These are phyloP conservation scores for Gryganskiella cystojenkinii DNA, from an alignment of 192 early-diverging fungal genomes.

Conservation along the genomic window DNA sequence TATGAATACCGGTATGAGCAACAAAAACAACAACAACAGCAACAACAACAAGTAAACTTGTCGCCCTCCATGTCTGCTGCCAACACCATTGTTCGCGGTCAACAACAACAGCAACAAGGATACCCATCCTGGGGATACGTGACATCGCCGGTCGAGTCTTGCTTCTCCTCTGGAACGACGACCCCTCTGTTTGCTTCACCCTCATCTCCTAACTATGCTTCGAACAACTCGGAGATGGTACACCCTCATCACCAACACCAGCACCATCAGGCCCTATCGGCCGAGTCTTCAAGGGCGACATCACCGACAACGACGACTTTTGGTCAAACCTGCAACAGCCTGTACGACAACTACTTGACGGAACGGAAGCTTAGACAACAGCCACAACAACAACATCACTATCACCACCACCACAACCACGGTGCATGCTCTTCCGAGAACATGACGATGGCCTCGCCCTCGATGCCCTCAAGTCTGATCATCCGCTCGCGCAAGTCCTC, in stretches of 20 bases:
- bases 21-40: neutral
- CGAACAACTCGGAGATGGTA: constrained; percentile 16
- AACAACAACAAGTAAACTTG: neutral
- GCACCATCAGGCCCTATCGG: constrained; percentile 21
- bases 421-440: neutral
- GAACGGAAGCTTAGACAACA: neutral
- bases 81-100: constrained; percentile 24
- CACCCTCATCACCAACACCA: too few relatives aligned
- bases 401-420: too few relatives aligned
- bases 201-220: constrained; percentile 27
- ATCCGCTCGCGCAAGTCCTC: constrained; percentile 43
- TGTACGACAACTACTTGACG: constrained; percentile 15
- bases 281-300: constrained; percentile 34
- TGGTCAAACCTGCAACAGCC: neutral
- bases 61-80: constrained; percentile 37
- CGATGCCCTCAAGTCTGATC: constrained; percentile 9
- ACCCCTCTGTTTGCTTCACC: constrained; percentile 40
- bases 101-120: constrained; percentile 1
- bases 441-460: neutral
- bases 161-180: constrained; percentile 36
- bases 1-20: neutral
- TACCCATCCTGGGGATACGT: constrained; percentile 30
- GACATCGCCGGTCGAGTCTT: constrained; percentile 40
- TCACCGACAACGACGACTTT: constrained; percentile 13
- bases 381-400: neutral